Conservation (phyloP, 2,329 filamentous ascomycete species). For the Peltaster fructicola region DNA sequence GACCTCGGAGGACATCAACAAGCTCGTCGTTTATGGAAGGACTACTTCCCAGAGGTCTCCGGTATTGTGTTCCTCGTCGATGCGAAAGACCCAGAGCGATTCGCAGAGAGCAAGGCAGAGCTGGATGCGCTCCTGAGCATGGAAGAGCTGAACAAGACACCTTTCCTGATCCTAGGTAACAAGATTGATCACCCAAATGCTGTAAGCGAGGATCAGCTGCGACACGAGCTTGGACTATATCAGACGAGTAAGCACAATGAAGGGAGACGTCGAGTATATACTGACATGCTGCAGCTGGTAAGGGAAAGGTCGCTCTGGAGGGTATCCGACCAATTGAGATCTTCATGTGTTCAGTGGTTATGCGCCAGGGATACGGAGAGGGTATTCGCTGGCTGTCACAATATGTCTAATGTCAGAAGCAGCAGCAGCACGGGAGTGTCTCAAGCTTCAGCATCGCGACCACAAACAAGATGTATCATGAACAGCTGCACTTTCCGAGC, state of each 20-base stretch:
- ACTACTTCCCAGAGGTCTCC: conserved; percentile 91
- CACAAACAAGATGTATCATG: too few relatives aligned
- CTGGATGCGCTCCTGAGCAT: conserved; percentile 83
- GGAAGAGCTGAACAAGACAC: conserved; percentile 92
- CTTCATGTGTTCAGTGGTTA: conserved; percentile 98
- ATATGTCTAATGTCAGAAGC: conserved; percentile 84
- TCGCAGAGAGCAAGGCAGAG: conserved; percentile 88
- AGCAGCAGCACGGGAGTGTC: too few relatives aligned
- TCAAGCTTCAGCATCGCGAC: too few relatives aligned
- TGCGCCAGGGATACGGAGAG: conserved; percentile 86
- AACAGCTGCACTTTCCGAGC: too few relatives aligned
- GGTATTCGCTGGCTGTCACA: conserved; percentile 79
- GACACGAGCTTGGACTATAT: conserved; percentile 81
- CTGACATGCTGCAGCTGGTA: conserved; percentile 35
- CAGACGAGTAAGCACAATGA: conserved; percentile 50
- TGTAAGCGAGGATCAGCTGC: conserved; percentile 85
- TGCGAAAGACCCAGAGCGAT: conserved; percentile 90
- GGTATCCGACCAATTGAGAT: conserved; percentile 90
- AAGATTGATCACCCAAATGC: conserved; percentile 98
- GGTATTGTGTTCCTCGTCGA: conserved; percentile 97
- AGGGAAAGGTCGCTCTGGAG: conserved; percentile 84
- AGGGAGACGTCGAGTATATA: conserved; percentile 1
- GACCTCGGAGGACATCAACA: conserved; percentile 89
- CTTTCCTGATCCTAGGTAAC: conserved; percentile 92
- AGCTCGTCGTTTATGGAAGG: conserved; percentile 86